A percentile compares a stretch with the other conserved stretches of the same genome.
Evolutionary conservation across 805 yeast species (phyloP).

Genomic region (Citeromyces matritensis): DNA sequence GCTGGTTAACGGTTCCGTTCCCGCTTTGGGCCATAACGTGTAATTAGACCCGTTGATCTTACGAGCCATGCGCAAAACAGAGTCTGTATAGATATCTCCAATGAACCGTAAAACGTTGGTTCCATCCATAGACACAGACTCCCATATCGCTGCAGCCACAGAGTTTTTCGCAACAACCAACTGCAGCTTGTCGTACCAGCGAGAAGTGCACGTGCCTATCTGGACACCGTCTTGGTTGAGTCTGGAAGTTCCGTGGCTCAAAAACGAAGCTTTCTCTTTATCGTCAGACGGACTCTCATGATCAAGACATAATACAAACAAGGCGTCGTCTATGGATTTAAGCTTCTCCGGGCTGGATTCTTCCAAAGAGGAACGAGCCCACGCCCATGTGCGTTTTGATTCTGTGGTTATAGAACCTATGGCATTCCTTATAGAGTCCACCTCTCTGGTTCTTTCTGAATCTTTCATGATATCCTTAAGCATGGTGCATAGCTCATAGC

Average conservation of each 20-base stretch:
- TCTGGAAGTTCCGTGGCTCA: conserved; percentile 35
- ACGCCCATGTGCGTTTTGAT: conserved; percentile 29
- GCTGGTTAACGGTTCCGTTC: conserved; percentile 16
- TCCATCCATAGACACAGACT: conserved; percentile 40
- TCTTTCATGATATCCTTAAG: conserved; percentile 26
- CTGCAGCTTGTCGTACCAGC: conserved; percentile 48
- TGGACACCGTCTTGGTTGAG: conserved; percentile 31
- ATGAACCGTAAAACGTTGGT: conserved; percentile 42
- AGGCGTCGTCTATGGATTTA: conserved; percentile 27
- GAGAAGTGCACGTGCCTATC: conserved; percentile 39
- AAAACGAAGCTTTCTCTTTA: conserved; percentile 29
- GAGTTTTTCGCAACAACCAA: conserved; percentile 37
- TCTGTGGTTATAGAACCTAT: conserved; percentile 43
- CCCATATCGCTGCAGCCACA: conserved; percentile 47
- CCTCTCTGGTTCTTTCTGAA: conserved; percentile 16
- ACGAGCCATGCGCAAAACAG: conserved; percentile 38
- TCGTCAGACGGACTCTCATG: conserved; percentile 27
- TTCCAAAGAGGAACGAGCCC: conserved; percentile 24
- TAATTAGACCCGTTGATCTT: conserved; percentile 42
- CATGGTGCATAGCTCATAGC: conserved; percentile 29
- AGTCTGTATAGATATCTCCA: conserved; percentile 43
- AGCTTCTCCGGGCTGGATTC: conserved; percentile 20
- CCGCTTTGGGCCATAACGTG: conserved; percentile 31
- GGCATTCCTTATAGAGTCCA: conserved; percentile 26
- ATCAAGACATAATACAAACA: conserved; percentile 37